Base-by-base conservation (phyloP, 2,329 filamentous ascomycete species). In the Diaporthe caulivora region DNA sequence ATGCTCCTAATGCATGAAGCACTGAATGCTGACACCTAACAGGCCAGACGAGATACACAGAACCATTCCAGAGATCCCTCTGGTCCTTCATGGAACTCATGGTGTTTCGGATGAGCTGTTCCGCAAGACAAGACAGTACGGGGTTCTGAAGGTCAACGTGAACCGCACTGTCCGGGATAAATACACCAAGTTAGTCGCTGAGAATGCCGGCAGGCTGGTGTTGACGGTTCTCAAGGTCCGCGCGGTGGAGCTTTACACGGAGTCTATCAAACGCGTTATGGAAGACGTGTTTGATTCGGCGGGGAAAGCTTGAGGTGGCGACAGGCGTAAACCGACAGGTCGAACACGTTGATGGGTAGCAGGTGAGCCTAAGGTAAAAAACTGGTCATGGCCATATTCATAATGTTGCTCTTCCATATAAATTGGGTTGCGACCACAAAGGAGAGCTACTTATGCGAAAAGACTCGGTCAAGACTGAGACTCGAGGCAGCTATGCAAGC, bases 121-220 rank as follows among this genome's bases (percentile, higher is more conserved):
- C 11, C 64, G 26, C 2, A 74, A 73, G 42, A 60, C 74, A 2
- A 76, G 78, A 15, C 49, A 37, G 18, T 73, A 73, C 17, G 77
- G 78, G 13, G 74, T 79, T 8, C 65, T 74, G 21, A 79, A 79
- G 69, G 72, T 79, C 69, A 79, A 79, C 29, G 40, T 77, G 5
- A 79, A 79, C 31, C 71, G 77, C 6, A 78, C 75, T 3, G 78
- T 79, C n/a, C 72, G 78, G 3, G 76, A 79, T 70, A 76, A 76
- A 13, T 79, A 79, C 68, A 77, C 74, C 1, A 64, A 74, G 24
- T 79, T 77, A 74, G 73, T 74, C 17, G 70, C 73, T 13, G 60
- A 49, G 8, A 68, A 74, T 26, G 73, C 73, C 2, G 73, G 73
- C 5, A 62, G 42, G 18, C 53, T 74, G 18, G 73, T 72, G 21